Conservation (phyloP, 2,329 filamentous ascomycete genomes). For the Chaetomiaceae sp. region DNA sequence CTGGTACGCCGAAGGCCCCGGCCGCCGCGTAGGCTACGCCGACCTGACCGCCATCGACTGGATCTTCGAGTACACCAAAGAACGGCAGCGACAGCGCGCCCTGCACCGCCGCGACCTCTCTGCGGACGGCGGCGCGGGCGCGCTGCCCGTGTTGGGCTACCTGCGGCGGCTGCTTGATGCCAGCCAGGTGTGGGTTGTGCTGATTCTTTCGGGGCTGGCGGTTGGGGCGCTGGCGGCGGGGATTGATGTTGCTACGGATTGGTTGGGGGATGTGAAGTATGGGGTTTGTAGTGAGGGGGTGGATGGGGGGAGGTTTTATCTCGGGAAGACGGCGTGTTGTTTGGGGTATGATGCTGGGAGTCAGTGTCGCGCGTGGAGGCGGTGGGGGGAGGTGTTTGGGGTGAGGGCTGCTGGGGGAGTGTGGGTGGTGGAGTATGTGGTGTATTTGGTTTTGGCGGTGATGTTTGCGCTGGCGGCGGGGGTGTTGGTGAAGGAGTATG, state of each 20-base stretch:
- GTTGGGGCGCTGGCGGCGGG: constrained; percentile 80
- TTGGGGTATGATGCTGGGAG: constrained; percentile 80
- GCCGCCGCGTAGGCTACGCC: constrained; percentile 87
- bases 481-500: constrained; percentile 76
- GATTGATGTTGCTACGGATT: constrained; percentile 88
- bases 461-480: constrained; percentile 74
- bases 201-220: constrained; percentile 78
- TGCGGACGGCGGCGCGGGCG: not conserved
- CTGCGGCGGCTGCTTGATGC: constrained; percentile 70
- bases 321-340: constrained; percentile 90
- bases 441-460: constrained; percentile 81
- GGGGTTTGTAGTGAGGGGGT: constrained; percentile 73
- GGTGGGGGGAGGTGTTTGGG: constrained; percentile 74
- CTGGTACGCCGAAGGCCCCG: constrained; percentile 88
- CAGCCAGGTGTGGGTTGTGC: constrained; percentile 85
- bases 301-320: constrained; percentile 82
- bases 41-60: constrained; percentile 97
- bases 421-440: constrained; percentile 81
- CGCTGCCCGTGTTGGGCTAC: constrained; percentile 63
- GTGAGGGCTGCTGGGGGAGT: constrained; percentile 60
- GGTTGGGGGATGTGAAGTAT: constrained; percentile 87
- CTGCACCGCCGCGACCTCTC: constrained; percentile 60
- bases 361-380: constrained; percentile 80
- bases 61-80: constrained; percentile 98
- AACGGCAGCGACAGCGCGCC: constrained; percentile 79